Base-by-base conservation (phyloP, 2,329 filamentous ascomycete genomes). In the Rosellinia necatrix region DNA sequence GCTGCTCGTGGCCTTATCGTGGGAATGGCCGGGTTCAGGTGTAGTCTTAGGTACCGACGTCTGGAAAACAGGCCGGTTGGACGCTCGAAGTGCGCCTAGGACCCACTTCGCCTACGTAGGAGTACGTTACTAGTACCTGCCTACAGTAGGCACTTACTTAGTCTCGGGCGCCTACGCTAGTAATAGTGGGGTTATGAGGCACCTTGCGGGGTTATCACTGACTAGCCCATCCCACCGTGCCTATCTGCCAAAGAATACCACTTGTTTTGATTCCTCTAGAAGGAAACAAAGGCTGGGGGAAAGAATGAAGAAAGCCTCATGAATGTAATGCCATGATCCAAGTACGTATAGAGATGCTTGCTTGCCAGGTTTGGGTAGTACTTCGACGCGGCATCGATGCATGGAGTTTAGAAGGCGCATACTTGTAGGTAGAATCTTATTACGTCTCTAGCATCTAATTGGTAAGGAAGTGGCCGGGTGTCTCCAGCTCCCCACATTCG, bases 401-500 rank as follows among this genome's bases (percentile, higher is more conserved):
- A n/a, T 3, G 34, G 30, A 35, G 35, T 30, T n/a, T 24, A 44
- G 27, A 34, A 30, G 38, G 35, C 46, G 55, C 55, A 58, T 54
- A 24, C n/a, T n/a, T n/a, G n/a, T n/a, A n/a, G n/a, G n/a, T n/a
- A n/a, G n/a, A 53, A 47, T 29, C 44, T 19, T 44, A 38, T 54
- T 42, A 49, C 50, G 46, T 46, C 42, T 49, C 21, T 30, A 7
- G 17, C n/a, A 17, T 22, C n/a, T 41, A 15, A 58, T 58, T 58
- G 46, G 50, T 21, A 7, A 30, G 21, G 17, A 40, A 29, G 44
- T n/a, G 34, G 44, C 55, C 56, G 56, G 53, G 27, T 53, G 40
- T 56, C 53, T 42, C 56, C 49, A 59, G 56, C 32, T 53, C 53
- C 29, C 56, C 56, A 56, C 43, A 46, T 59, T 59, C 24, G 35